Percentiles rank a stretch among this genome's conserved stretches.
phyloP scores from a whole-genome alignment of 176 grass and related monocot species.

The Canna indica region DNA sequence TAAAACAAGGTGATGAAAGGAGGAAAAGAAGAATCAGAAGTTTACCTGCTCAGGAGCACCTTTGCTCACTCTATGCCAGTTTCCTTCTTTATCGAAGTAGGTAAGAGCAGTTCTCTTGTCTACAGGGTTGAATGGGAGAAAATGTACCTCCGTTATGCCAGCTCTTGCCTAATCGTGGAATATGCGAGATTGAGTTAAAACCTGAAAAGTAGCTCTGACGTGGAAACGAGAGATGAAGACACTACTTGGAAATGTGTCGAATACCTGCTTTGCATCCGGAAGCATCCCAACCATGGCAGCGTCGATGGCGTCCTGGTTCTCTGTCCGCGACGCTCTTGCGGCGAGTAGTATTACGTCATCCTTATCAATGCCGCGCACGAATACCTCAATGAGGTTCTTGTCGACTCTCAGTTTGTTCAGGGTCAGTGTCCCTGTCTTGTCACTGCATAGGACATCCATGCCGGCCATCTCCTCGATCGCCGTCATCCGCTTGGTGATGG shows the following conservation, averaged over 20 bases:
- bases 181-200: not conserved
- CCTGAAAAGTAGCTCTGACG: not conserved
- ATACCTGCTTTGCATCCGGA: constrained; percentile 55
- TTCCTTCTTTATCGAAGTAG: constrained; percentile 31
- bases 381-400: constrained; percentile 54
- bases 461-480: constrained; percentile 96
- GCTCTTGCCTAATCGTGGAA: constrained; percentile 41
- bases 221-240: not conserved
- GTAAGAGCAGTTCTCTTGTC: constrained; percentile 97
- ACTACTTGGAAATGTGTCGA: not conserved
- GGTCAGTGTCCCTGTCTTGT: constrained; percentile 94
- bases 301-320: constrained; percentile 98
- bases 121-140: constrained; percentile 93
- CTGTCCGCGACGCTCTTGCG: constrained; percentile 60
- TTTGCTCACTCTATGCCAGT: constrained; percentile 83
- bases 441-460: constrained; percentile 88
- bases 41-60: constrained; percentile 73
- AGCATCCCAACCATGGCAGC: constrained; percentile 83
- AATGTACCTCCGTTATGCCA: constrained; percentile 70
- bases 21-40: not conserved
- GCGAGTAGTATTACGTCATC: constrained; percentile 38
- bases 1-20: not conserved
- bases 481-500: constrained; percentile 97
- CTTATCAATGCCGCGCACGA: constrained; percentile 24
- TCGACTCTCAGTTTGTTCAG: constrained; percentile 81